Percentiles rank a stretch among this genome's conserved stretches.
phyloP scores from a whole-genome alignment of 1,284 basidiomycete genomes.

The Trichosporon asahii region DNA sequence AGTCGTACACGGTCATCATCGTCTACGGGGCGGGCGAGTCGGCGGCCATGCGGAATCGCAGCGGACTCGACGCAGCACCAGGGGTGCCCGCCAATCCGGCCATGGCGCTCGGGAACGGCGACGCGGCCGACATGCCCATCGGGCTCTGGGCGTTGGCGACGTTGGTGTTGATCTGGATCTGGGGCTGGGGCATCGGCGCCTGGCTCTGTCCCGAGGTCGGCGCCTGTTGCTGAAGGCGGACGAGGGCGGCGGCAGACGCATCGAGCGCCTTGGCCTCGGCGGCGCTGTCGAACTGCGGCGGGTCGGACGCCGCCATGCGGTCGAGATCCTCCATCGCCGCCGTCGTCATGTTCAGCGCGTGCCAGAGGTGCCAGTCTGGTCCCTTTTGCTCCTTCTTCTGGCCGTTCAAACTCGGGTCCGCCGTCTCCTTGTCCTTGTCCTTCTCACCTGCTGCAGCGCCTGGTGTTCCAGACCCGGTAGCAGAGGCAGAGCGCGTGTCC shows the following conservation, averaged over 20 bases:
- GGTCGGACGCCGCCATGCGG: conserved; percentile 22
- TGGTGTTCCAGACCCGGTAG: background rate
- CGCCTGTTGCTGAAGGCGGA: background rate
- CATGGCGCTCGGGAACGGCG: background rate
- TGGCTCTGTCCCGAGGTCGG: background rate
- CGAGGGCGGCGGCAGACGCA: conserved; percentile 6
- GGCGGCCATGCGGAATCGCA: background rate
- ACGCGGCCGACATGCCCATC: background rate
- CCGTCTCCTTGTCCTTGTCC: conserved; percentile 8
- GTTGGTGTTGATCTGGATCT: background rate
- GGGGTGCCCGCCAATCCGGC: background rate
- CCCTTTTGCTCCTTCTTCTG: background rate
- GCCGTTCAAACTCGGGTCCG: background rate
- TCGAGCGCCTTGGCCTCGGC: conserved; percentile 21
- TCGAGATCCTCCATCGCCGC: conserved; percentile 29
- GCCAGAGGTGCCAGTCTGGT: conserved; percentile 42
- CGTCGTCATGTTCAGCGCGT: conserved; percentile 38
- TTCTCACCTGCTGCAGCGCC: background rate
- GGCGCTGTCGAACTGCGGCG: conserved; percentile 17
- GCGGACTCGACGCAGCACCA: background rate
- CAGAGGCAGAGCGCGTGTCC: background rate
- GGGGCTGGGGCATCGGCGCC: background rate
- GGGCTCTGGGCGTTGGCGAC: background rate
- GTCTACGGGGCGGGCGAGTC: background rate
- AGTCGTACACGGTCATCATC: background rate